These are phyloP conservation scores for Vickermania spadyakhi DNA, from an alignment of 208 protist genomes.

Conservation along the genomic window DNA sequence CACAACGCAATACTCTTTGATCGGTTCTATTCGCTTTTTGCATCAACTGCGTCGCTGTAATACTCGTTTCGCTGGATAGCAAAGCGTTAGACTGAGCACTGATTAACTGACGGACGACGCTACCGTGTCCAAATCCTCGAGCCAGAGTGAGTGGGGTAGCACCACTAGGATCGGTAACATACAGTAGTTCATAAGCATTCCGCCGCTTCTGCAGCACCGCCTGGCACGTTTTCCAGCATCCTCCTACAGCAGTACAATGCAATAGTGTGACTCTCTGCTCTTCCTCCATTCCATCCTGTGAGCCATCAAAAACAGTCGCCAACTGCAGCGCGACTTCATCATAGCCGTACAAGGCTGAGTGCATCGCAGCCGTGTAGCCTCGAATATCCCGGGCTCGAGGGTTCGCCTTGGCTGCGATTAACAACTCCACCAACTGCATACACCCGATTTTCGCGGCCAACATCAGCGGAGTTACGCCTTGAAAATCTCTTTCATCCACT, in stretches of 20 bases:
- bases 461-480: conserved; percentile 66
- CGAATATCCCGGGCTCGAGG: conserved; percentile 17
- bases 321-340: conserved; percentile 52
- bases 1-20: conserved; percentile 20
- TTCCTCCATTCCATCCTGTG: conserved; percentile 29
- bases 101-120: conserved; percentile 36
- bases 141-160: conserved; percentile 60
- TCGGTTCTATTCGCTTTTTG: conserved; percentile 15
- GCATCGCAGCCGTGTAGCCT: conserved; percentile 64
- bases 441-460: conserved; percentile 51
- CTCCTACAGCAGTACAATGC: conserved; percentile 64
- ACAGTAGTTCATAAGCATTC: conserved; percentile 15
- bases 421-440: conserved; percentile 36
- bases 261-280: conserved; percentile 25
- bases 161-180: conserved; percentile 33
- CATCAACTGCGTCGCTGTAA: conserved; percentile 1
- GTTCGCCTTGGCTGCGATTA: conserved; percentile 53
- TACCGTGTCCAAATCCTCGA: conserved; percentile 45
- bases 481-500: conserved; percentile 20
- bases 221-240: conserved; percentile 29
- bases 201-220: conserved; percentile 19
- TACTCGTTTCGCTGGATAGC: neutral
- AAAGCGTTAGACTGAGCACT: conserved; percentile 5
- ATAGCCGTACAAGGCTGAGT: conserved; percentile 45
- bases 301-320: conserved; percentile 27